Percentiles rank a stretch among this genome's conserved stretches.
These are phyloP conservation scores for Monilinia vaccinii-corymbosi DNA, from an alignment of 2,329 filamentous ascomycete species.

Conservation along the genomic window DNA sequence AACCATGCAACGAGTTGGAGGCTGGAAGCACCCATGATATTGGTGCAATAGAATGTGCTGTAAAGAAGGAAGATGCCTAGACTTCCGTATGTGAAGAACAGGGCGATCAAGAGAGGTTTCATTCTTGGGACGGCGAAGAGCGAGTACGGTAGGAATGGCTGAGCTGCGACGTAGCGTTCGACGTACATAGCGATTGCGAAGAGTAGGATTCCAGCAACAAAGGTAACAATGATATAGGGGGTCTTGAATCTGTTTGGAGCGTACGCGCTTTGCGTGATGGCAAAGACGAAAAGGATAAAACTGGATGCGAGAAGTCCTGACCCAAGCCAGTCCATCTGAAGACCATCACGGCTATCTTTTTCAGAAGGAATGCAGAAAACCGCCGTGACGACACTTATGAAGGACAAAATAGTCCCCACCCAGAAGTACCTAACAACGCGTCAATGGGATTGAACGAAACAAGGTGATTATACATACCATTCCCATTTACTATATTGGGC, in stretches of 20 bases:
- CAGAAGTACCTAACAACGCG: conserved; percentile 38
- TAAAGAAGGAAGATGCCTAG: conserved; percentile 60
- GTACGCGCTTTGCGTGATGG: conserved; percentile 61
- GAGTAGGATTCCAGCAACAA: conserved; percentile 51
- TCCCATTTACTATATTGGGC: conserved; percentile 51
- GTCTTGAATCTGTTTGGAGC: conserved; percentile 59
- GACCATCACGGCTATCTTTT: conserved; percentile 25
- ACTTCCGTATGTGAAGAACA: conserved; percentile 58
- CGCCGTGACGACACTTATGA: conserved; percentile 37
- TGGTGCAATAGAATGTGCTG: conserved; percentile 53
- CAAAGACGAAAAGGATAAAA: conserved; percentile 59
- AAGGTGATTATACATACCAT: conserved; percentile 40
- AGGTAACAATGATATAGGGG: conserved; percentile 57
- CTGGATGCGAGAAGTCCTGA: conserved; percentile 50
- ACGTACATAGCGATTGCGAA: conserved; percentile 55
- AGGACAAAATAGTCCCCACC: conserved; percentile 47
- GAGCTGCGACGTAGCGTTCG: conserved; percentile 59
- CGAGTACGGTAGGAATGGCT: conserved; percentile 59
- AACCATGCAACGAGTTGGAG: conserved; percentile 52
- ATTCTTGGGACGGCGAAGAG: conserved; percentile 61
- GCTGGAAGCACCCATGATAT: conserved; percentile 42
- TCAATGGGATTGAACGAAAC: neutral
- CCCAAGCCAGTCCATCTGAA: conserved; percentile 63
- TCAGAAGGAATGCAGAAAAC: conserved; percentile 43
- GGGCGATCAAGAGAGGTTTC: conserved; percentile 47